Evolutionary conservation across 371 early-diverging fungal species (phyloP).

Genomic region (Mucor lusitanicus): DNA sequence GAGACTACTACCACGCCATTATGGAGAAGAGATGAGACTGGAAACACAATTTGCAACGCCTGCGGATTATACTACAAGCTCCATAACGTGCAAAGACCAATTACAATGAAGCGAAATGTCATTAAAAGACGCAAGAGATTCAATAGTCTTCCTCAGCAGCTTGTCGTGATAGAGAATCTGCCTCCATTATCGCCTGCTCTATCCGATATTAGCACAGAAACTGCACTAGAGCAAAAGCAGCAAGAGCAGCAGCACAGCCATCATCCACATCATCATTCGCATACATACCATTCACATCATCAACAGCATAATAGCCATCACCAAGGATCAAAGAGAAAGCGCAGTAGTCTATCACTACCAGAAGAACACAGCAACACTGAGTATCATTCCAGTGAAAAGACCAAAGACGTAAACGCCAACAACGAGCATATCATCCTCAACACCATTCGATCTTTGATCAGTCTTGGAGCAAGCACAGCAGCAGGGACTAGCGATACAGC

Average conservation of each 20-base stretch:
- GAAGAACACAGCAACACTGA: not conserved
- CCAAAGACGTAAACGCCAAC: not conserved
- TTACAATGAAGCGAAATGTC: constrained; percentile 77
- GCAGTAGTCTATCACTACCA: not conserved
- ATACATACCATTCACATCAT: not conserved
- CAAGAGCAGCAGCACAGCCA: not conserved
- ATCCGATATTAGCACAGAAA: not conserved
- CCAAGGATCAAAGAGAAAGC: not conserved
- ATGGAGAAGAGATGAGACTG: constrained; percentile 84
- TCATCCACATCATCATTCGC: not conserved
- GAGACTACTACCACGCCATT: constrained; percentile 82
- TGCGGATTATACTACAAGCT: constrained; percentile 87
- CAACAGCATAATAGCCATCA: not conserved
- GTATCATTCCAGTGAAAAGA: not conserved
- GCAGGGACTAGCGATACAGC: not conserved
- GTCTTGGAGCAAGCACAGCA: not conserved
- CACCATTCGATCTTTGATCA: constrained; percentile 3
- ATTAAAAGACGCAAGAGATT: constrained; percentile 83
- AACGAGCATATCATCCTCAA: constrained; percentile 8
- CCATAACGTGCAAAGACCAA: constrained; percentile 73
- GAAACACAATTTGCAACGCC: constrained; percentile 83
- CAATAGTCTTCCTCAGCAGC: constrained; percentile 18
- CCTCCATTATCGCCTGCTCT: constrained; percentile 8
- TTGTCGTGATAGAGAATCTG: not conserved
- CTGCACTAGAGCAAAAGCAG: not conserved